Percentiles rank a stretch among this genome's conserved stretches.
Conservation (phyloP, 1,284 basidiomycete genomes). For the Macrocystidia cucumis region DNA sequence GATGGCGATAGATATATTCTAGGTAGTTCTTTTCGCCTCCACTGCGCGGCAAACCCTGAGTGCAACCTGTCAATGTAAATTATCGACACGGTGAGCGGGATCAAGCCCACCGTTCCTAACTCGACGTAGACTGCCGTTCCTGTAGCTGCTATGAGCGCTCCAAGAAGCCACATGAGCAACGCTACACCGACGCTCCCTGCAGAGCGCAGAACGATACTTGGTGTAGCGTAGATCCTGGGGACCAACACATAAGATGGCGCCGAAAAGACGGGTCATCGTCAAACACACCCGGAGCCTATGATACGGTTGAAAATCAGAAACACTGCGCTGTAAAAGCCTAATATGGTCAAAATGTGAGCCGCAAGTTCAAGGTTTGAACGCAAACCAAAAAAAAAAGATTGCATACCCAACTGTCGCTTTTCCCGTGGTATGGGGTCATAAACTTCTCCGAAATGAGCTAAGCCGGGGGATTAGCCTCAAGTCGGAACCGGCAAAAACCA, state of each 20-base stretch:
- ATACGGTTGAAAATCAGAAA: slow-evolving; percentile 73
- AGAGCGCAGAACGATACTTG: slow-evolving; percentile 57
- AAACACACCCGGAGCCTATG: slow-evolving; percentile 59
- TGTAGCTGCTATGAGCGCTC: slow-evolving; percentile 50
- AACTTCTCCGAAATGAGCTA: too few relatives aligned
- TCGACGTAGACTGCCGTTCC: slow-evolving; percentile 72
- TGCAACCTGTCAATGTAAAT: slow-evolving; percentile 1
- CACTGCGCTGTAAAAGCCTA: slow-evolving; percentile 50
- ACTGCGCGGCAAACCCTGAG: slow-evolving; percentile 55
- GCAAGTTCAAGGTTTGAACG: not conserved
- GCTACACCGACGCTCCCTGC: slow-evolving; percentile 60
- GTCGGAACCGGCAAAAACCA: not conserved
- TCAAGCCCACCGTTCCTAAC: slow-evolving; percentile 51
- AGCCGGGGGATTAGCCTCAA: not conserved
- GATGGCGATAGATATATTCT: slow-evolving; percentile 60
- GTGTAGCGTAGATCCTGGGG: slow-evolving; percentile 66
- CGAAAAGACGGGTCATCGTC: not conserved
- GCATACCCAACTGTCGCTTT: slow-evolving; percentile 13
- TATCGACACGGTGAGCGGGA: not conserved
- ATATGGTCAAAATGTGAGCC: too few relatives aligned
- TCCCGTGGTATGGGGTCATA: slow-evolving; percentile 12
- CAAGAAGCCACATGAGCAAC: slow-evolving; percentile 65
- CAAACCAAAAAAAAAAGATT: not conserved
- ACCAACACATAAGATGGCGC: not conserved
- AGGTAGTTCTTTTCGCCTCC: slow-evolving; percentile 77